Evolutionary conservation across 176 grass and related monocot genomes (phyloP), one percentile per base, ranked within the genome.

Genomic region (Coix lacrymajobi): DNA sequence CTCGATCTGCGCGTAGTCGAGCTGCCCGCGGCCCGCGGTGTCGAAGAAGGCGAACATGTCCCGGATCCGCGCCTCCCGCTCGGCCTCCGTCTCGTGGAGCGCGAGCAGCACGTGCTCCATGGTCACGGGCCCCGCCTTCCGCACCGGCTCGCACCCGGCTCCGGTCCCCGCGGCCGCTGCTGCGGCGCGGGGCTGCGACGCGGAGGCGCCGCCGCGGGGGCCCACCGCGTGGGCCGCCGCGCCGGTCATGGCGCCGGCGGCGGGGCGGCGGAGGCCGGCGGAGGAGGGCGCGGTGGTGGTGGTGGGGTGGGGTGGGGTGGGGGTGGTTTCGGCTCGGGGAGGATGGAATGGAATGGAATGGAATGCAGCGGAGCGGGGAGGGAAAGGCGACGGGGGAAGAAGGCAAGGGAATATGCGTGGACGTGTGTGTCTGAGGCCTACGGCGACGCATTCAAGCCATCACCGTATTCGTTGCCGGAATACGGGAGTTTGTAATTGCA

Each of bases 1-100:
- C 86, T 97, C 95, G 92, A 97, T 97, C 90, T 94, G 92, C 38
- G 90, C 84, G 85, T 92, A 97, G 86, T 94, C 95, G 66, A 97
- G 90, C 79, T 92, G 86, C 58, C 95, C 95, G 34, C 81, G 32
- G 0, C 95, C 90, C 19, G 88, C 58, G 45, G 54, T 25, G 89
- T 97, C 95, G 85, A 97, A 97, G 88, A 93, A 94, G 62, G 45
- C 89, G 84, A 97, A 94, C 76, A 97, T 88, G 63, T 81, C 93
- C 16, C 85, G 92, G 92, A 97, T 94, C 87, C 95, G 90, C 81
- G 66, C 87, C 90, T 97, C 95, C 86, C 95, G 84, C 86, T 94
- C 95, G 44, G 81, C 90, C 88, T 94, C 89, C 75, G 90, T 91
- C 83, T 97, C 95, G 66, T 87, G 81, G 38, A 94, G 84, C 31